Evolutionary conservation across 306 rosid species (phyloP).

Genomic region (Glycyrrhiza uralensis): DNA sequence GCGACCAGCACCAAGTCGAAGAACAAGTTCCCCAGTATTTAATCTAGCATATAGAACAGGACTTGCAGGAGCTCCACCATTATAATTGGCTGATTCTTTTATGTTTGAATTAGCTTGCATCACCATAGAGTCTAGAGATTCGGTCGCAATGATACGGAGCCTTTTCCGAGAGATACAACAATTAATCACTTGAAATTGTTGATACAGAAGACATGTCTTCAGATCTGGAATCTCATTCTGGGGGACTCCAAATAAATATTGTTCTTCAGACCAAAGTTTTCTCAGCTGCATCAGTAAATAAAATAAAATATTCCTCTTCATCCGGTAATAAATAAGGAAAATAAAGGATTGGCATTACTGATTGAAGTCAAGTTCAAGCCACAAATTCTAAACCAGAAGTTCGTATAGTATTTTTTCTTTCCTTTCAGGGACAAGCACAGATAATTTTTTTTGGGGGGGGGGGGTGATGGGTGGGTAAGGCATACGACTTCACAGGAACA

Average conservation of each 20-base stretch:
- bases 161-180: slow-evolving; percentile 90
- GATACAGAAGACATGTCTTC: slow-evolving; percentile 78
- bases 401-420: background rate
- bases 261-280: slow-evolving; percentile 75
- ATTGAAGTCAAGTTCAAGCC: slow-evolving; percentile 3
- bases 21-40: slow-evolving; percentile 76
- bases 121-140: slow-evolving; percentile 65
- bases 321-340: slow-evolving; percentile 15
- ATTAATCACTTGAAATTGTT: slow-evolving; percentile 85
- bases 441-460: background rate
- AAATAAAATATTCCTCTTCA: slow-evolving; percentile 15
- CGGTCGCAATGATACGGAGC: slow-evolving; percentile 61
- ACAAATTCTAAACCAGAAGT: slow-evolving; percentile 14
- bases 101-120: slow-evolving; percentile 54
- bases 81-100: slow-evolving; percentile 37
- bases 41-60: slow-evolving; percentile 68
- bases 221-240: slow-evolving; percentile 85
- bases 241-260: slow-evolving; percentile 68
- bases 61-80: slow-evolving; percentile 34
- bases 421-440: slow-evolving; percentile 2
- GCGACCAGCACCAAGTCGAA: slow-evolving; percentile 76
- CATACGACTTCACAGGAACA: slow-evolving; percentile 16
- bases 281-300: slow-evolving; percentile 60
- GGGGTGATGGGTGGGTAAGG: background rate
- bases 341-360: background rate